phyloP scores from a whole-genome alignment of 2,329 filamentous ascomycete genomes.

The Emmonsiellopsis sp. region DNA sequence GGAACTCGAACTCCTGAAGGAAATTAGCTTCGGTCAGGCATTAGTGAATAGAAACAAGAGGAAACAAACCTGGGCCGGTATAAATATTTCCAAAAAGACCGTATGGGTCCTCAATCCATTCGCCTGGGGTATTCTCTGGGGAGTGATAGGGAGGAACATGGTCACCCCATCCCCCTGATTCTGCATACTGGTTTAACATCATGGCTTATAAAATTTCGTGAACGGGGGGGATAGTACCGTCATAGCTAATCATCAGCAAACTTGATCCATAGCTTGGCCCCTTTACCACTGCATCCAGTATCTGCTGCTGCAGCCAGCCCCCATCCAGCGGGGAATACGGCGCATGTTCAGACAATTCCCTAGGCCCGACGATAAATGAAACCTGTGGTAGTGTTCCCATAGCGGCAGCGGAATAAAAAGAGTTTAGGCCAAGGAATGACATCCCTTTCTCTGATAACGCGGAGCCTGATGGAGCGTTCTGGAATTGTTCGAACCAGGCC shows the following conservation, averaged over 20 bases:
- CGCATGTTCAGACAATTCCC: conserved; percentile 45
- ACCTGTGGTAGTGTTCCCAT: conserved; percentile 44
- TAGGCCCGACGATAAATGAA: conserved; percentile 42
- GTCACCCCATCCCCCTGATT: conserved; percentile 48
- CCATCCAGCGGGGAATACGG: conserved; percentile 46
- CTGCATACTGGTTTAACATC: conserved; percentile 15
- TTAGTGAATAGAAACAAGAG: background rate
- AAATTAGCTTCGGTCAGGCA: background rate
- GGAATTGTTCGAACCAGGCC: conserved; percentile 46
- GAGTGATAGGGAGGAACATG: conserved; percentile 45
- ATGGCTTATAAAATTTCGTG: background rate
- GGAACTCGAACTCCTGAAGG: conserved; percentile 39
- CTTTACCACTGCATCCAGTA: conserved; percentile 42
- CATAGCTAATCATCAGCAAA: conserved; percentile 42
- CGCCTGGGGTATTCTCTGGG: conserved; percentile 40
- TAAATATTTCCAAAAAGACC: conserved; percentile 33
- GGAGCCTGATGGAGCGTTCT: conserved; percentile 33
- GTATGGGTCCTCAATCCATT: conserved; percentile 43
- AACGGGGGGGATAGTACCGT: conserved; percentile 21
- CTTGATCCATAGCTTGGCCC: conserved; percentile 43
- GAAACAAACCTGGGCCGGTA: conserved; percentile 28
- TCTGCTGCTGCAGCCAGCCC: conserved; percentile 45
- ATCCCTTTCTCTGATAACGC: conserved; percentile 39
- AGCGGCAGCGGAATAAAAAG: conserved; percentile 42
- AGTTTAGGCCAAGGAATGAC: conserved; percentile 37